Percentiles rank a stretch among this genome's conserved stretches.
phyloP scores from a whole-genome alignment of 164 flowering plant species.

The Akebia trifoliata region DNA sequence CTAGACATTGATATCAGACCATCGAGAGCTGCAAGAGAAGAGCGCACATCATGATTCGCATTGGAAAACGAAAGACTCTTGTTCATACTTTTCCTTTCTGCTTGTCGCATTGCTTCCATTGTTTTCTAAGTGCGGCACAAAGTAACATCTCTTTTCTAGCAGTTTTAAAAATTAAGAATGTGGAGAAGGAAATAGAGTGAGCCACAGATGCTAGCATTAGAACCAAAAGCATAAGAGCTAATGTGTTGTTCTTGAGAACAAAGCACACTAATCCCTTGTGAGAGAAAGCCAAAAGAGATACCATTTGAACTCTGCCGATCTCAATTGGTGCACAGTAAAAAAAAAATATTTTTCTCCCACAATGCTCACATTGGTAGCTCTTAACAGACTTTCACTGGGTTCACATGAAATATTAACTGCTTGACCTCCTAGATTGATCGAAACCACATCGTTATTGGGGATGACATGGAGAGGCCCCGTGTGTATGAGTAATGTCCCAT shows the following conservation, averaged over 20 bases:
- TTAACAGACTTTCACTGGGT: background rate
- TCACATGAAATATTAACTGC: conserved; percentile 30
- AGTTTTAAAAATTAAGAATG: conserved; percentile 25
- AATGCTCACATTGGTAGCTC: conserved; percentile 17
- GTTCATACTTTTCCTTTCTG: conserved; percentile 79
- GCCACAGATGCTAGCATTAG: conserved; percentile 20
- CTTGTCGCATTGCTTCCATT: conserved; percentile 78
- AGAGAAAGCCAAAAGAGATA: conserved; percentile 38
- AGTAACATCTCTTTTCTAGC: conserved; percentile 41
- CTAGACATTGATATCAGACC: conserved; percentile 45
- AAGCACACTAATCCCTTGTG: conserved; percentile 16
- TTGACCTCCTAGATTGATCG: conserved; percentile 13
- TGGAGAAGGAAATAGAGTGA: conserved; percentile 20
- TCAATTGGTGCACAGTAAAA: conserved; percentile 36
- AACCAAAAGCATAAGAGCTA: conserved; percentile 24
- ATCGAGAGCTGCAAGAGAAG: conserved; percentile 50
- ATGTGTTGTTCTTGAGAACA: conserved; percentile 19
- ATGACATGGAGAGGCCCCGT: conserved; percentile 24
- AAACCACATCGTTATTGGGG: conserved; percentile 13
- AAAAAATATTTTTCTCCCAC: conserved; percentile 17
- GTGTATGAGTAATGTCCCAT: conserved; percentile 31
- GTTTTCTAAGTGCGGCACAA: conserved; percentile 45
- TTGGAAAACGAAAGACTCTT: conserved; percentile 64
- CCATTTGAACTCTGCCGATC: conserved; percentile 42
- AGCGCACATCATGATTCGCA: conserved; percentile 83